phyloP scores from a whole-genome alignment of 2,329 filamentous ascomycete genomes.

The Cytospora schulzeri region DNA sequence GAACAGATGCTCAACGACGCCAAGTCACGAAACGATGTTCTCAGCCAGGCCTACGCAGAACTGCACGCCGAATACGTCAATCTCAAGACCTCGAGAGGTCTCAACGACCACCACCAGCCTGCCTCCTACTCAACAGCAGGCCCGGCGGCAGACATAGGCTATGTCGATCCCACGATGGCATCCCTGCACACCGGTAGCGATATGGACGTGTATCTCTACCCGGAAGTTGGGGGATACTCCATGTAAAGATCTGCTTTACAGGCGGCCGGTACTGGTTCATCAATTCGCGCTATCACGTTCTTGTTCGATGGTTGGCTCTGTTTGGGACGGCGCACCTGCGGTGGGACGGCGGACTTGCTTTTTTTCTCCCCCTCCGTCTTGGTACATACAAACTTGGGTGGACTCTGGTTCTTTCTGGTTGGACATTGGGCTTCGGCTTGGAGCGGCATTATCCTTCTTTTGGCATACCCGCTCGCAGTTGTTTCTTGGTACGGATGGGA shows the following conservation, averaged over 20 bases:
- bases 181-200: constrained; percentile 32
- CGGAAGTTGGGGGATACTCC: constrained; percentile 33
- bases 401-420: neutral
- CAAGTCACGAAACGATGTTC: constrained; percentile 56
- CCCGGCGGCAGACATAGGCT: constrained; percentile 17
- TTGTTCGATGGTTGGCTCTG: neutral
- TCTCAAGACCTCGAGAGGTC: constrained; percentile 40
- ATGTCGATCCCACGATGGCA: constrained; percentile 28
- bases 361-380: neutral
- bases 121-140: constrained; percentile 23
- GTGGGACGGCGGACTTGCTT: neutral
- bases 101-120: constrained; percentile 33
- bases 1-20: constrained; percentile 58
- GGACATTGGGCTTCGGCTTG: neutral
- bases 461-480: neutral
- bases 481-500: neutral
- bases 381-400: neutral
- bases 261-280: neutral
- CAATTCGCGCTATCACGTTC: neutral
- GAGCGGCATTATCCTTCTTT: neutral
- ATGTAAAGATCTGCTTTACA: constrained; percentile 25
- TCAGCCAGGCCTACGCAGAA: constrained; percentile 56
- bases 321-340: neutral
- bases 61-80: constrained; percentile 49
- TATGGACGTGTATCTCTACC: constrained; percentile 38